Conservation (phyloP, 2,329 filamentous ascomycete genomes). For the Sarocladium oryzae region DNA sequence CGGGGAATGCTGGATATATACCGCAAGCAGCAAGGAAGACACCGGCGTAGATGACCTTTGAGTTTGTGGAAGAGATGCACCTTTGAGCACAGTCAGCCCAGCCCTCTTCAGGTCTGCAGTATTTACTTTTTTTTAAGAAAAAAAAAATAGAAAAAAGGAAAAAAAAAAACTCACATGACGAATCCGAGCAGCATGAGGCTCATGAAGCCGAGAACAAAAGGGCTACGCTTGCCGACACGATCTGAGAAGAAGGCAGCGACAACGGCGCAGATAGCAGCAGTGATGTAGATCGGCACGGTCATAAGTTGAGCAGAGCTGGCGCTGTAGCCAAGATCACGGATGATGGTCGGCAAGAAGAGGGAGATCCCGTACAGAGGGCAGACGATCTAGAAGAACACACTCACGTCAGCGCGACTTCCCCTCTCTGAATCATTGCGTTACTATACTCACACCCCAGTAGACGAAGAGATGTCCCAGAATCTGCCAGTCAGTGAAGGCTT, state of each 20-base stretch:
- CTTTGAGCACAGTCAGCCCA: slow-evolving; percentile 31
- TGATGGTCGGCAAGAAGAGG: slow-evolving; percentile 58
- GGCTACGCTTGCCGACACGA: slow-evolving; percentile 42
- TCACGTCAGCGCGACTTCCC: not conserved
- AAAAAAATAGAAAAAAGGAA: too few relatives aligned
- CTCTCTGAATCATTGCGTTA: not conserved
- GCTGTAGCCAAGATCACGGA: slow-evolving; percentile 51
- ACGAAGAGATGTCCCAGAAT: slow-evolving; percentile 57
- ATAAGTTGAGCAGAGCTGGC: slow-evolving; percentile 56
- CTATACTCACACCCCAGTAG: slow-evolving; percentile 54
- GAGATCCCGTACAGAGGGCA: slow-evolving; percentile 52
- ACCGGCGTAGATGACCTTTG: slow-evolving; percentile 62
- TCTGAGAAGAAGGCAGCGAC: slow-evolving; percentile 50
- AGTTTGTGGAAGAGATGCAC: slow-evolving; percentile 51
- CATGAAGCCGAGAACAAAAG: slow-evolving; percentile 50
- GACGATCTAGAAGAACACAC: slow-evolving; percentile 32
- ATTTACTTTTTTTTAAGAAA: too few relatives aligned
- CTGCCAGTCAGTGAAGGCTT: slow-evolving; percentile 74
- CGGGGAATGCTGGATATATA: slow-evolving; percentile 74
- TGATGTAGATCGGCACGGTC: slow-evolving; percentile 54
- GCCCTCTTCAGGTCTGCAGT: not conserved
- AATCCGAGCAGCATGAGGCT: slow-evolving; percentile 50
- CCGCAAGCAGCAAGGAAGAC: slow-evolving; percentile 71
- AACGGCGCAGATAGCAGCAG: slow-evolving; percentile 55
- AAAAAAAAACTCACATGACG: slow-evolving; percentile 40